A percentile compares a stretch with the other conserved stretches of the same genome.
Evolutionary conservation across 208 protist species (phyloP).

Genomic region (Phytomonas serpens): DNA sequence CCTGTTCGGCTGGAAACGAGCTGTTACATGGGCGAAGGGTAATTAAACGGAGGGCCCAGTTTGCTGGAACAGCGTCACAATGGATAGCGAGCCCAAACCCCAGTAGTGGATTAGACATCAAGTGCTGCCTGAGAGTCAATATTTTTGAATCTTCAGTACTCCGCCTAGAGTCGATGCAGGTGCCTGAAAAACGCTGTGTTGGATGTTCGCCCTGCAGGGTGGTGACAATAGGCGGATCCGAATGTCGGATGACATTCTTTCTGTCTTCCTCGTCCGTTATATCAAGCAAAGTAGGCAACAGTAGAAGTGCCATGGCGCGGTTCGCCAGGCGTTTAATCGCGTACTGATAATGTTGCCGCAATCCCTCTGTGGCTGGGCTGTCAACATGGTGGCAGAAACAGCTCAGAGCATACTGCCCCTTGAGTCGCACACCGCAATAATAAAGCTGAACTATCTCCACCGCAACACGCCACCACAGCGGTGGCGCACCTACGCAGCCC

Average conservation of each 20-base stretch:
- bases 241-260: neutral
- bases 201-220: neutral
- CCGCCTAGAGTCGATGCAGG: neutral
- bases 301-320: neutral
- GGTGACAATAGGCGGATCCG: neutral
- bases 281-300: neutral
- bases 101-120: neutral
- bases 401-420: neutral
- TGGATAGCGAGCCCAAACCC: neutral
- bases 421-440: neutral
- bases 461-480: neutral
- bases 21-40: neutral
- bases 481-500: neutral
- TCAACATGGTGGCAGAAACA: neutral
- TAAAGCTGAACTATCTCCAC: neutral
- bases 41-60: neutral
- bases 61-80: neutral
- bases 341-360: neutral
- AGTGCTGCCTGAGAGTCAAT: neutral
- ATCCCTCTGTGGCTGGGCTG: too few species aligned
- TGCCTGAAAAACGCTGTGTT: neutral
- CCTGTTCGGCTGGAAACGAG: neutral
- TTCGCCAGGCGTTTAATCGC: neutral
- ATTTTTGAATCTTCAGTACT: neutral
- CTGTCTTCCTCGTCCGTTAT: neutral